Conservation (phyloP, 1,139 yeast genomes). For the Scheffersomyces titani region DNA sequence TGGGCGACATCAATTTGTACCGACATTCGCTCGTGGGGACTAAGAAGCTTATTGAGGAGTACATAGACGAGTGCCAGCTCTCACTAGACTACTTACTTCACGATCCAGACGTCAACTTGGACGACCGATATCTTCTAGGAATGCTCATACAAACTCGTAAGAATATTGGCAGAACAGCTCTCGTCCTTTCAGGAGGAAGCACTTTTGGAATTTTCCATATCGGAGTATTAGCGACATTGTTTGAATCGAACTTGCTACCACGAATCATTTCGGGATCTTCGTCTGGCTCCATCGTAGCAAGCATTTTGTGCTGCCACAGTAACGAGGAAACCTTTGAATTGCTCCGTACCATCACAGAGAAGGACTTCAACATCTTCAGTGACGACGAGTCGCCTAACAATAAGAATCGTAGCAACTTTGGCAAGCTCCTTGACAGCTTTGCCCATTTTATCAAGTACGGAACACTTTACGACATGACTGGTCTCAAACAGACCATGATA, state of each 20-base stretch:
- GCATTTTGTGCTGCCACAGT: constrained; percentile 78
- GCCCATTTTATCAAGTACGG: constrained; percentile 74
- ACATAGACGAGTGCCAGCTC: constrained; percentile 71
- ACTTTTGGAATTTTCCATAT: constrained; percentile 91
- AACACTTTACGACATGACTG: constrained; percentile 81
- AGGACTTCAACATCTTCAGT: constrained; percentile 69
- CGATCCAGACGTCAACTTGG: constrained; percentile 49
- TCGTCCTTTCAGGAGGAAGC: constrained; percentile 93
- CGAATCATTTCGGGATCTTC: constrained; percentile 93
- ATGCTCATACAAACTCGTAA: constrained; percentile 86
- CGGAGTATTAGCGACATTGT: constrained; percentile 81
- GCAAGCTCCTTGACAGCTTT: constrained; percentile 30
- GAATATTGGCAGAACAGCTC: constrained; percentile 90
- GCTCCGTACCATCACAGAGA: constrained; percentile 53
- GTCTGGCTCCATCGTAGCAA: constrained; percentile 94
- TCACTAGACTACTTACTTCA: constrained; percentile 55
- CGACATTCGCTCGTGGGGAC: constrained; percentile 85
- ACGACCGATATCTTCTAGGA: constrained; percentile 69
- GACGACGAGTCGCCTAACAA: constrained; percentile 11
- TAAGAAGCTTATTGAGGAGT: constrained; percentile 77
- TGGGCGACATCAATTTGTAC: constrained; percentile 80
- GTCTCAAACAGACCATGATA: constrained; percentile 71
- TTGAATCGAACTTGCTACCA: constrained; percentile 77
- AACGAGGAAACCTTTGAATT: constrained; percentile 69
- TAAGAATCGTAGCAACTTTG: constrained; percentile 47